Evolutionary conservation across 768 basidiomycete species (phyloP), one percentile per base, ranked within the genome.

Genomic region (Mycena galopus): DNA sequence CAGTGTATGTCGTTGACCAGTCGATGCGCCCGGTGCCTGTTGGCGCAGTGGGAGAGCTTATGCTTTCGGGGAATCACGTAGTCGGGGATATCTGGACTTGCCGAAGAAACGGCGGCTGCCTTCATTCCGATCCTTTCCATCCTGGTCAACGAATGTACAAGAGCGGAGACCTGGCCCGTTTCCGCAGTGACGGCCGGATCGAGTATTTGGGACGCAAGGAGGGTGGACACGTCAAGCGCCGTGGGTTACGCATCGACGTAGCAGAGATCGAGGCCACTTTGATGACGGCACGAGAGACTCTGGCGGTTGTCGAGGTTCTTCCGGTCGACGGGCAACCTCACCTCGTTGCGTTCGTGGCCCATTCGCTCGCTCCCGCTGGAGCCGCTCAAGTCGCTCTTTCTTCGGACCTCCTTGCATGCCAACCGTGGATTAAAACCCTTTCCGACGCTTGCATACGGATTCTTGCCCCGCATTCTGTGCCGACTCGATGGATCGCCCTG

Each of bases 81-180:
- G 64, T 42, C 64, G 64, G 27, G 64, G 64, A 30, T 65, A 65
- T 14, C 7, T 65, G 19, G 16, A 65, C 35, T 42, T 65, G 19
- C 64, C 64, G 53, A 37, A 23, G 53, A 65, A 27, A 56, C 64
- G 21, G 64, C 53, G 17, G 64, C 53, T 27, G 64, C 50, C 27
- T 65, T 65, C 16, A 32, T 65, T 7, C 29, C 19, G 64, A 65
- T 30, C 64, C 53, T 1, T 65, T 65, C 33, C 53, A 65, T 42
- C 64, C 64, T 8, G 53, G 53, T 42, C 53, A 56, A 55, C 64
- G 64, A 37, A 65, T 65, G 64, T 65, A 65, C 25, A 23, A 19
- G 12, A 65, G 23, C 37, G 64, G 64, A 16, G 64, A 65, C 56
- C 27, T 65, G 16, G 64, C 53, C 17, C 64, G 64, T 21, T 56